Conservation (phyloP, 805 yeast species). For the Candida hungchunana region DNA sequence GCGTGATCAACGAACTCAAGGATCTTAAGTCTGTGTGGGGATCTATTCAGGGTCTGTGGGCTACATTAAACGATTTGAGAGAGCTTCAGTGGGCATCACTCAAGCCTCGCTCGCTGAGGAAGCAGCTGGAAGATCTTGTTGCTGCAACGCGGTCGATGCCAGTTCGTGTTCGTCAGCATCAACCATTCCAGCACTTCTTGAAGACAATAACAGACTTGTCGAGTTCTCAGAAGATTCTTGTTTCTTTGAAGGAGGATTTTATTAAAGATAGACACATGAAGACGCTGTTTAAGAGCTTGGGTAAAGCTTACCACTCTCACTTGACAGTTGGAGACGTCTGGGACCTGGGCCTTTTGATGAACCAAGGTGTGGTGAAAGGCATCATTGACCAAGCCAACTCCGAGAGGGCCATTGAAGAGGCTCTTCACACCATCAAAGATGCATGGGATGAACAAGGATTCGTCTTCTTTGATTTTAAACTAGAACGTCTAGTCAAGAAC, state of each 20-base stretch:
- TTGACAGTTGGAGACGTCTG: conserved; percentile 45
- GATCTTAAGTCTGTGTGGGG: conserved; percentile 64
- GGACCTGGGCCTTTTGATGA: conserved; percentile 44
- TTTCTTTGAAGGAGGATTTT: conserved; percentile 48
- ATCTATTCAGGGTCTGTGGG: conserved; percentile 49
- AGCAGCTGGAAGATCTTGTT: conserved; percentile 47
- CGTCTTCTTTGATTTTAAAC: conserved; percentile 49
- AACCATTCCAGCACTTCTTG: conserved; percentile 63
- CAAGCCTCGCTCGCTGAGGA: conserved; percentile 41
- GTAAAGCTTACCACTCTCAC: conserved; percentile 5
- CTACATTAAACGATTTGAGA: conserved; percentile 39
- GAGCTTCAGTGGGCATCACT: conserved; percentile 45
- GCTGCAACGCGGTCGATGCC: conserved; percentile 49
- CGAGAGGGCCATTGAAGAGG: conserved; percentile 61
- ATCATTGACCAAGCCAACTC: conserved; percentile 64
- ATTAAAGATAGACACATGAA: conserved; percentile 69
- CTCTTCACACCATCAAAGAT: conserved; percentile 43
- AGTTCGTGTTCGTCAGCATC: conserved; percentile 54
- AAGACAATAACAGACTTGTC: conserved; percentile 33
- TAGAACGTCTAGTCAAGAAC: conserved; percentile 54
- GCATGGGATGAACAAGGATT: conserved; percentile 55
- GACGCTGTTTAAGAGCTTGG: conserved; percentile 35
- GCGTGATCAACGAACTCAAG: conserved; percentile 42
- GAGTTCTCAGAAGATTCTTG: conserved; percentile 29
- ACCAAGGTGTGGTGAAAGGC: conserved; percentile 43